A percentile compares a stretch with the other conserved stretches of the same genome.
phyloP scores from a whole-genome alignment of 768 basidiomycete genomes.

The Rhizopogon roseolus region DNA sequence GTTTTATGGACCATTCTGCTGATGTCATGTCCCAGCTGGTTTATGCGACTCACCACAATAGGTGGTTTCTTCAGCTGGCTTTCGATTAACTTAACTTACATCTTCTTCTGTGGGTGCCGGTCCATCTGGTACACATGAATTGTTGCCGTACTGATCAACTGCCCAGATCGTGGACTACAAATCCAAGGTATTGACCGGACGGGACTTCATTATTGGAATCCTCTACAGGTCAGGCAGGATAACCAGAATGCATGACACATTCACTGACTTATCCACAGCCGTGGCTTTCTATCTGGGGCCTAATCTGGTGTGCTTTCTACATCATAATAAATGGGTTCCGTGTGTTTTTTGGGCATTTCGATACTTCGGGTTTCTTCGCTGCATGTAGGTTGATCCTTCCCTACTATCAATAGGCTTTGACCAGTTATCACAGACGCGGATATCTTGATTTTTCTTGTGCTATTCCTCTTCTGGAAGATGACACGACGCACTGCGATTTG shows the following conservation, averaged over 20 bases:
- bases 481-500: conserved; percentile 28
- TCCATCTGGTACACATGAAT: background rate
- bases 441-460: conserved; percentile 13
- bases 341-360: conserved; percentile 52
- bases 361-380: conserved; percentile 46
- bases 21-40: conserved; percentile 40
- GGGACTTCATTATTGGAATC: conserved; percentile 56
- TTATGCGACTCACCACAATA: conserved; percentile 59
- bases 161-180: conserved; percentile 58
- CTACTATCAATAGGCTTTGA: conserved; percentile 3
- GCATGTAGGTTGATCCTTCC: conserved; percentile 29
- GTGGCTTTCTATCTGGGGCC: conserved; percentile 64
- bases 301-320: conserved; percentile 57
- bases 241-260: conserved; percentile 21
- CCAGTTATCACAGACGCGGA: conserved; percentile 26
- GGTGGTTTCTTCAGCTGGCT: conserved; percentile 65
- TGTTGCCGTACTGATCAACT: background rate
- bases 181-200: conserved; percentile 63
- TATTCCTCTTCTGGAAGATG: conserved; percentile 20
- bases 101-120: conserved; percentile 53
- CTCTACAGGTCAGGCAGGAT: conserved; percentile 34
- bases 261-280: conserved; percentile 26
- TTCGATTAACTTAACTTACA: conserved; percentile 62
- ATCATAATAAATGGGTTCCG: conserved; percentile 50
- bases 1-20: background rate